Base-by-base conservation (phyloP, 768 basidiomycete genomes). In the Lactarius pseudohatsudake region DNA sequence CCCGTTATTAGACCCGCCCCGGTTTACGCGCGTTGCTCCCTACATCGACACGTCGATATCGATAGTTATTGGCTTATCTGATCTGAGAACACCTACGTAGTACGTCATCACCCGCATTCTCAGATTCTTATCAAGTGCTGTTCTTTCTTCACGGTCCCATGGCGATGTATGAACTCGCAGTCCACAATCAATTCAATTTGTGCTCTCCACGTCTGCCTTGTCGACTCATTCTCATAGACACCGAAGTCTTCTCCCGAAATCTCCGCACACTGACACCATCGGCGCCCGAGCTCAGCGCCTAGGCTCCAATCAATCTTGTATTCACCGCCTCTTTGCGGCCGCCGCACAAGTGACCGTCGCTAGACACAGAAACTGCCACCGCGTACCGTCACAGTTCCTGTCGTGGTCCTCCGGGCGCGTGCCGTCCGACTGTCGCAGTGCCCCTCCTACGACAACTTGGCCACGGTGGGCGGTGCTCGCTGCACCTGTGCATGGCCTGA, bases 401-500 rank as follows among this genome's bases (percentile, higher is more conserved):
- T 69, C 16, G 26, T 70, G 7, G 54, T 43, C 3, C 45, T 70
- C n/a, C 67, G 50, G 34, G 69, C 67, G 65, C 55, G 67, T 20
- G 6, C 54, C 61, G 3, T 69, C 67, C 38, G 3, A 63, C 67
- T 30, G 11, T 61, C n/a, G 55, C 69, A 13, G 56, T 68, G 5
- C 61, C 68, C 16, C 58, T 70, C 18, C 65, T 15, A 40, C 38
- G 38, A 13, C 38, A 13, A 40, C 20, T 64, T 40, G 18, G 36
- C 4, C n/a, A 7, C 50, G 38, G 11, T 11, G 36, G 9, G 59
- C 59, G 26, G 28, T 41, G 3, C 43, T 71, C 75, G 62, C 72
- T 78, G 43, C 80, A 81, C 59, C 75, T 70, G 36, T 11, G 11
- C 10, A 58, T 73, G 75, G 65, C 68, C 40, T 72, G 69, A 72